A percentile compares a stretch with the other conserved stretches of the same genome.
phyloP scores from a whole-genome alignment of 129 eudicot species.

The Helichrysum umbraculigerum region DNA sequence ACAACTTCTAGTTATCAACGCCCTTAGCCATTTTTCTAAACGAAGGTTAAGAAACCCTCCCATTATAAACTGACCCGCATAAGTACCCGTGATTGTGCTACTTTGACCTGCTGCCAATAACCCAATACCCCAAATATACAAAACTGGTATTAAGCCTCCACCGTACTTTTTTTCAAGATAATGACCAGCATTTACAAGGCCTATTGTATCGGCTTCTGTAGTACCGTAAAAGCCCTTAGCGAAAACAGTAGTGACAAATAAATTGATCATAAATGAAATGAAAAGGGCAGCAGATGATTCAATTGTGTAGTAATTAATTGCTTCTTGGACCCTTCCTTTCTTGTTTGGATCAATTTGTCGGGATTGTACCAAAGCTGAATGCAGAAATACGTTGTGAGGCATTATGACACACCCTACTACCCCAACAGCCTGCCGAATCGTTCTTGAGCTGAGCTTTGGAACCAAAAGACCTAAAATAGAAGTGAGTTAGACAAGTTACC shows the following conservation, averaged over 20 bases:
- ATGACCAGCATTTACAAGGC: conserved; percentile 91
- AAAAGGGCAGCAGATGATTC: conserved; percentile 80
- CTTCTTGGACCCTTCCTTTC: conserved; percentile 78
- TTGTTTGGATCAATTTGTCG: conserved; percentile 66
- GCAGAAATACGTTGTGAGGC: conserved; percentile 91
- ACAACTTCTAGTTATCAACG: conserved; percentile 84
- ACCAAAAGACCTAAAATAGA: conserved; percentile 63
- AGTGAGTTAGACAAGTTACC: neutral
- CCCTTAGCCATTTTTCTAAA: conserved; percentile 73
- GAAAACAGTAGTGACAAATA: conserved; percentile 86
- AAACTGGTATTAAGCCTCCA: conserved; percentile 75
- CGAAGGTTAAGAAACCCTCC: conserved; percentile 81
- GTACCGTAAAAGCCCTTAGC: conserved; percentile 89
- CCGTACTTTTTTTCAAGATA: conserved; percentile 88
- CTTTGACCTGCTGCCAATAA: conserved; percentile 97
- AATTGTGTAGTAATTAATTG: conserved; percentile 77
- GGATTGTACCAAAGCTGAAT: conserved; percentile 93
- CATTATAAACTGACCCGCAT: conserved; percentile 97
- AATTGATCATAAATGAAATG: conserved; percentile 76
- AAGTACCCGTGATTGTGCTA: conserved; percentile 95
- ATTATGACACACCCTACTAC: conserved; percentile 91
- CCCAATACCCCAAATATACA: conserved; percentile 93
- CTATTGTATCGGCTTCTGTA: conserved; percentile 63
- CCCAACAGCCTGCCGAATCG: conserved; percentile 91
- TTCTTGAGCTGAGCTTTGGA: conserved; percentile 86